Conservation (phyloP, 768 basidiomycete genomes). For the Imleria badia region DNA sequence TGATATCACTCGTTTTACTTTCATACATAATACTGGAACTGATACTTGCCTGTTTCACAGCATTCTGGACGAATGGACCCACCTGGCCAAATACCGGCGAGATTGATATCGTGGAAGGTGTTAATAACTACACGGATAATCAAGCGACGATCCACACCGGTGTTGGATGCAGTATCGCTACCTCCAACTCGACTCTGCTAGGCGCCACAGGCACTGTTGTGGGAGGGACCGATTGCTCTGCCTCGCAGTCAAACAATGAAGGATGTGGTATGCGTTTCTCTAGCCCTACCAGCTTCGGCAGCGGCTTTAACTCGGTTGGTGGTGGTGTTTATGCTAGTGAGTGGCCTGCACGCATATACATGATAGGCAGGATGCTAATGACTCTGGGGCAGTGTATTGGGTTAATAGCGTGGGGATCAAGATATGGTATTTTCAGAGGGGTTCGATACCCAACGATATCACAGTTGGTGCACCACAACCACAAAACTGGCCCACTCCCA, state of each 20-base stretch:
- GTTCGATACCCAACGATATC: slow-evolving; percentile 76
- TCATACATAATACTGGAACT: neutral
- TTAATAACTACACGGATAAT: slow-evolving; percentile 76
- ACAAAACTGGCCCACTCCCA: slow-evolving; percentile 69
- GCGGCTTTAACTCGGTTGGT: slow-evolving; percentile 78
- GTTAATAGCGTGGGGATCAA: slow-evolving; percentile 70
- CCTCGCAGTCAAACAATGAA: slow-evolving; percentile 64
- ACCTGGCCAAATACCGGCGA: slow-evolving; percentile 56
- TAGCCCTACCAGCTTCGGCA: slow-evolving; percentile 69
- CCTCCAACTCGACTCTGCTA: slow-evolving; percentile 44
- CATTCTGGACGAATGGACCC: slow-evolving; percentile 53
- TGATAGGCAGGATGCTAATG: neutral
- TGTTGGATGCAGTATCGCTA: slow-evolving; percentile 64
- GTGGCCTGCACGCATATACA: slow-evolving; percentile 29
- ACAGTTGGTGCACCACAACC: slow-evolving; percentile 71
- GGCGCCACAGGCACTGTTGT: slow-evolving; percentile 65
- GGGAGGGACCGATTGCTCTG: slow-evolving; percentile 71
- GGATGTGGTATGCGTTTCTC: slow-evolving; percentile 79
- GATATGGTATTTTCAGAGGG: slow-evolving; percentile 80
- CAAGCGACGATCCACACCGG: slow-evolving; percentile 82
- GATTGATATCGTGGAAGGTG: slow-evolving; percentile 85
- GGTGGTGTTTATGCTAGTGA: slow-evolving; percentile 91
- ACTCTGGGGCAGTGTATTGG: slow-evolving; percentile 16
- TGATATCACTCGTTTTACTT: slow-evolving; percentile 13
- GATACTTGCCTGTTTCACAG: slow-evolving; percentile 15